These are phyloP conservation scores for Parvularia atlantis DNA, from an alignment of 78 protist genomes.

Conservation along the genomic window DNA sequence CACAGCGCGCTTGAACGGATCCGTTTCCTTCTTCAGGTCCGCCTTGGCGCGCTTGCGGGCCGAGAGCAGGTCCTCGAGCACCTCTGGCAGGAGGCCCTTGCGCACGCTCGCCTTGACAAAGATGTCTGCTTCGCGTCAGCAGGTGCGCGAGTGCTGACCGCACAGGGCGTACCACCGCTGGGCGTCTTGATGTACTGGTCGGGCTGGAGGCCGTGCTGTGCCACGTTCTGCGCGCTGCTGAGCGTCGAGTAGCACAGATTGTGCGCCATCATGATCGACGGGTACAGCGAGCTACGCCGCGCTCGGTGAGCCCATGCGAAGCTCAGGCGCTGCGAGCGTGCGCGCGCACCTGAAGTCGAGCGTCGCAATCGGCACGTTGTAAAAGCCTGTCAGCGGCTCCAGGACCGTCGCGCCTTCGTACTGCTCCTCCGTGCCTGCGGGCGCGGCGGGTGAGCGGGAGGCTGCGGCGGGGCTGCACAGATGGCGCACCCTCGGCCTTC, in stretches of 20 bases:
- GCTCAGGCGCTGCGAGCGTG: too few relatives aligned
- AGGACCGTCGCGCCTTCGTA: conserved; percentile 76
- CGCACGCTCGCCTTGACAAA: conserved; percentile 55
- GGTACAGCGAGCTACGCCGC: conserved; percentile 93
- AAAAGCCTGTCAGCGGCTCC: conserved; percentile 70
- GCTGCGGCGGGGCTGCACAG: not conserved
- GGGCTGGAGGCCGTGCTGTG: not conserved
- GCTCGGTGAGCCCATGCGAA: too few relatives aligned
- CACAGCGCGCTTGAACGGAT: conserved; percentile 83
- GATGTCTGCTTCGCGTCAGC: conserved; percentile 12
- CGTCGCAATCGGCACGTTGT: conserved; percentile 89
- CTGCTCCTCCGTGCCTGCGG: conserved; percentile 28
- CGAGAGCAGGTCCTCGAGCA: conserved; percentile 83
- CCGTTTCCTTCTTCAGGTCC: conserved; percentile 77
- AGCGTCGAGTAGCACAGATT: conserved; percentile 98
- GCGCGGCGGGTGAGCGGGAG: too few relatives aligned
- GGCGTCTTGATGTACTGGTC: conserved; percentile 56
- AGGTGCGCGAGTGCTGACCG: not conserved
- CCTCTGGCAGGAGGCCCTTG: conserved; percentile 92
- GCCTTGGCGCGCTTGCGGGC: conserved; percentile 94
- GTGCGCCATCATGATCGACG: conserved; percentile 99
- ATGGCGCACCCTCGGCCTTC: conserved; percentile 6
- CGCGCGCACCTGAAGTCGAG: conserved; percentile 78
- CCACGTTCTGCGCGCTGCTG: conserved; percentile 13
- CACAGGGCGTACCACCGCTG: too few relatives aligned